Base-by-base conservation (phyloP, 2,329 filamentous ascomycete genomes). In the Diplocarpon mali region DNA sequence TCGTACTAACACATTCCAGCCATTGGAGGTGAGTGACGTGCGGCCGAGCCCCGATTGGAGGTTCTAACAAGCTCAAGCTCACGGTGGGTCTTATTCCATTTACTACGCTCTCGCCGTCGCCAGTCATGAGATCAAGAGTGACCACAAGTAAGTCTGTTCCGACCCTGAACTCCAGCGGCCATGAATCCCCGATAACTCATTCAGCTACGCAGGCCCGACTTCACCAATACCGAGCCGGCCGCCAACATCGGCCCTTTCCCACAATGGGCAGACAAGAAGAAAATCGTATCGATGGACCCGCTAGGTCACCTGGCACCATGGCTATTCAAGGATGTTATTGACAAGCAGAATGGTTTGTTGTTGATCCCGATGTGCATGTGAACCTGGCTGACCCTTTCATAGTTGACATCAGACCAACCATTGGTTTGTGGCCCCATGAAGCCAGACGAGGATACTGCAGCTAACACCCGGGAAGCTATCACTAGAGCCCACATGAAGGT, bases 271-370 rank as follows among this genome's bases (percentile, higher is more conserved):
- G 85, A 94, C 61, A 77, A 76, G 58, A 87, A 86, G 65, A 96
- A 95, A 70, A 96, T 98, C 51, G 90, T 96, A 12, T 86, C 90
- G 14, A 95, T 98, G 87, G 92, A 96, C 61, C 90, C 90, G 0
- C 85, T 83, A 63, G 90, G 92, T 6, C 92, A 96, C 67, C 69
- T 95, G 48, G 76, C 83, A 8, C 85, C 86, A 8, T 89, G 83
- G 81, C 67, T 93, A 34, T 94, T 83, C 68, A 84, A 83, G 52
- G 79, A 90, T 50, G 73, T 77, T 37, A 88, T 92, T 57, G 72
- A 84, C 39, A 78, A 82, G 40, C 79, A 95, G 36, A 78, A 86
- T 55, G 67, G 76, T 76, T 38, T 15, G 14, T 27, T 5, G 5
- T 30, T 42, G 12, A 31, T 20, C 15, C 11, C n/a, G 30, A 16